Percentiles rank a stretch among this genome's conserved stretches.
phyloP scores from a whole-genome alignment of 2,329 filamentous ascomycete genomes.

The Penicillium sp. region DNA sequence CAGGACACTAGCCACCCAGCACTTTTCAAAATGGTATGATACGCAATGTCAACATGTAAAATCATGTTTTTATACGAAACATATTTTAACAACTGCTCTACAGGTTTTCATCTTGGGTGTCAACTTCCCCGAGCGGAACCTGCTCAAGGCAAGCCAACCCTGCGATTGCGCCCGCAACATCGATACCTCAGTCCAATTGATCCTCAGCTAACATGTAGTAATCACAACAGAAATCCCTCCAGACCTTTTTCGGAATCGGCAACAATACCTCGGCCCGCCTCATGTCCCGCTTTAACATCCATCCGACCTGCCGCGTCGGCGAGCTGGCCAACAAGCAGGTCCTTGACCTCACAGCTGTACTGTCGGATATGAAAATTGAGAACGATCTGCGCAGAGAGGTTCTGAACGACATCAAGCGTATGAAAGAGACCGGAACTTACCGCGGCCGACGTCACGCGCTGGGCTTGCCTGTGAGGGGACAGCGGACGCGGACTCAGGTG shows the following conservation, averaged over 20 bases:
- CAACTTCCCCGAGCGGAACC: conserved; percentile 78
- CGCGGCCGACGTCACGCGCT: conserved; percentile 89
- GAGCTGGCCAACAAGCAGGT: conserved; percentile 72
- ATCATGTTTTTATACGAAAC: not conserved
- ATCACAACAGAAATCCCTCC: conserved; percentile 55
- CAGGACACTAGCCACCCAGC: conserved; percentile 7
- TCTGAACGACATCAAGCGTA: conserved; percentile 77
- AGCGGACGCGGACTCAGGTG: conserved; percentile 78
- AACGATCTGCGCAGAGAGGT: conserved; percentile 77
- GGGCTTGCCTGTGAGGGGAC: conserved; percentile 85
- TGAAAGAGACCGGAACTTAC: conserved; percentile 90
- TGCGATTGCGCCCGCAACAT: conserved; percentile 1
- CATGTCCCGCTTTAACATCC: conserved; percentile 85
- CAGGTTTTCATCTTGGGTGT: conserved; percentile 83
- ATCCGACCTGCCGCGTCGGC: conserved; percentile 76
- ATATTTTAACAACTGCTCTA: conserved; percentile 13
- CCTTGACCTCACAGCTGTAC: conserved; percentile 76
- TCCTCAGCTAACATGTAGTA: conserved; percentile 9
- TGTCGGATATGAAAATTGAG: conserved; percentile 91
- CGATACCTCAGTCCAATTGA: conserved; percentile 6
- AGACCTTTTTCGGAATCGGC: conserved; percentile 84
- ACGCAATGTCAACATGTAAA: not conserved
- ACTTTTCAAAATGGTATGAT: conserved; percentile 33
- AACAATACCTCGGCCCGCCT: conserved; percentile 67
- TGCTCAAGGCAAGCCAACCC: conserved; percentile 68